Conservation (phyloP, 148 eudicot species). For the Euryodendron excelsum region DNA sequence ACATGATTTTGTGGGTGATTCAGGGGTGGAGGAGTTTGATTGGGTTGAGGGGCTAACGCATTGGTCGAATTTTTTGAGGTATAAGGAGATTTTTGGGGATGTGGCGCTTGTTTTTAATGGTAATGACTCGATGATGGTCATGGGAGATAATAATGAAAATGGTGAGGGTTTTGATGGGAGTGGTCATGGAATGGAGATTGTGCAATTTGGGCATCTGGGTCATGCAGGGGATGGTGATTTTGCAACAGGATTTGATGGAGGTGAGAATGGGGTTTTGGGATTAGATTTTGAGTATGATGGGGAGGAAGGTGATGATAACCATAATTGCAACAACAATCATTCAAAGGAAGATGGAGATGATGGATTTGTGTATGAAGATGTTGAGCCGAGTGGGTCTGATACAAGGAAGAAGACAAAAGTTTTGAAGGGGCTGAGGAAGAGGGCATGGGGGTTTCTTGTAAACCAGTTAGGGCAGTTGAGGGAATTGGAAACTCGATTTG, state of each 20-base stretch:
- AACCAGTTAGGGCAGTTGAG: conserved; percentile 58
- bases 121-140: conserved; percentile 43
- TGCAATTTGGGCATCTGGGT: conserved; percentile 58
- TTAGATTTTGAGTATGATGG: conserved; percentile 74
- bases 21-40: conserved; percentile 63
- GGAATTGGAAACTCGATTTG: conserved; percentile 69
- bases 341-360: conserved; percentile 63
- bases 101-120: conserved; percentile 40
- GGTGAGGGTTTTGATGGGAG: conserved; percentile 55
- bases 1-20: conserved; percentile 37
- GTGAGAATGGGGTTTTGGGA: conserved; percentile 71
- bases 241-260: conserved; percentile 58
- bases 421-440: conserved; percentile 61
- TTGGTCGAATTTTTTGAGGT: conserved; percentile 87
- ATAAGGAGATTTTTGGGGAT: conserved; percentile 93
- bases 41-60: conserved; percentile 76
- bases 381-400: conserved; percentile 59
- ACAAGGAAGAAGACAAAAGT: conserved; percentile 65
- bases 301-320: conserved; percentile 63
- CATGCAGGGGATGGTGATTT: conserved; percentile 64
- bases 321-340: conserved; percentile 36
- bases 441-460: conserved; percentile 58
- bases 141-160: conserved; percentile 39
- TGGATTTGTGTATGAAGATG: conserved; percentile 71
- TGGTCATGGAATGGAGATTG: conserved; percentile 54